Evolutionary conservation across 2,329 filamentous ascomycete species (phyloP), one percentile per base, ranked within the genome.

Genomic region (Neocatenulostroma microsporum): DNA sequence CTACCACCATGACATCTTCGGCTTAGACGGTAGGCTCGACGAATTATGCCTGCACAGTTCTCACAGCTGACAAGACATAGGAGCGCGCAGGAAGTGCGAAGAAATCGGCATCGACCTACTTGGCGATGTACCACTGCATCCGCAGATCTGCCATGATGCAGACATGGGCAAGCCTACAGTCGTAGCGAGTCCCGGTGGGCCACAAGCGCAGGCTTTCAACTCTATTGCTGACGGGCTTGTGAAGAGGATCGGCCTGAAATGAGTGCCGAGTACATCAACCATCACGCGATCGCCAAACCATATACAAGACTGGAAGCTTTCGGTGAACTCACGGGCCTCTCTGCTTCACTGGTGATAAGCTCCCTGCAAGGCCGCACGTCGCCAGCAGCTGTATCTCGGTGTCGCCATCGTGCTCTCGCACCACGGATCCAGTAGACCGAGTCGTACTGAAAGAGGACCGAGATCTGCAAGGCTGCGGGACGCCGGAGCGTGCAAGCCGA

Each of bases 111-210:
- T 96, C 35, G 73, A 82, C n/a, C 76, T 95, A 46, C 64, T 98
- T 3, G 89, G 85, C 1, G 84, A 95, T 57, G 81, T 98, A 26
- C 89, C 89, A 5, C 69, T 98, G 32, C 85, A 96, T 59, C 78
- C 83, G 3, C 77, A 70, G 34, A 93, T 96, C 15, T 93, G 87
- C 41, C 82, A 85, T 38, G 85, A 95, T 61, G 86, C 84, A 1
- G 86, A 94, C 60, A 69, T 74, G 14, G 91, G 91, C 1, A 86
- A 82, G 60, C 91, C 91, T 3, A 95, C 88, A 1, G 84, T 96
- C 0, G 86, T 94, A 2, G 76, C 85, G 2, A 85, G 94, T 59
- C 86, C 89, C 6, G 58, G 78, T 1, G 87, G 85, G 49, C 71
- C 75, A 21, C 76, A 84, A 48, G 81, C 84, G 1, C 64, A 69